Conservation (phyloP, 768 basidiomycete species). For the Collybia sordida region DNA sequence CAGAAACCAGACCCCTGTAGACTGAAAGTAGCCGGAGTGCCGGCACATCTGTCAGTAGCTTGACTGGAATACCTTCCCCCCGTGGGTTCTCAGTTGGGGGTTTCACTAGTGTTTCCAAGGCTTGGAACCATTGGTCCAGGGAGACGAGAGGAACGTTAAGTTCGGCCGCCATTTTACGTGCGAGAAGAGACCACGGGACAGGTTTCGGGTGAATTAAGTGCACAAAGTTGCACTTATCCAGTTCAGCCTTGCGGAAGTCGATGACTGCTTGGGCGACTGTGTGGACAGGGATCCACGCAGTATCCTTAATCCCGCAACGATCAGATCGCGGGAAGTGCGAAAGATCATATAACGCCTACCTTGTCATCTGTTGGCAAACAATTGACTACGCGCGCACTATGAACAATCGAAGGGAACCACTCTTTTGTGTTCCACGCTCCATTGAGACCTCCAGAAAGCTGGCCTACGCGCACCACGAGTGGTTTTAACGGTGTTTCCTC, state of each 20-base stretch:
- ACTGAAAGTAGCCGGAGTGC: too few species aligned
- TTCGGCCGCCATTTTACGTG: too few species aligned
- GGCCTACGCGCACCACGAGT: constrained; percentile 32
- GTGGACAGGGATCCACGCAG: constrained; percentile 28
- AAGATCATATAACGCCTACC: constrained; percentile 20
- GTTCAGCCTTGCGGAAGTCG: constrained; percentile 19
- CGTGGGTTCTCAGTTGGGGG: too few species aligned
- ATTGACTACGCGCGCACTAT: constrained; percentile 31
- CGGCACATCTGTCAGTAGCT: too few species aligned
- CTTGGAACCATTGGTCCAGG: too few species aligned
- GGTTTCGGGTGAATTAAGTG: constrained; percentile 36
- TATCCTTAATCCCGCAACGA: constrained; percentile 10
- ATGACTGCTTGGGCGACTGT: constrained; percentile 23
- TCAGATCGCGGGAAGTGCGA: too few species aligned
- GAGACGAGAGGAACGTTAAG: too few species aligned
- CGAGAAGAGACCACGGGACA: constrained; percentile 13
- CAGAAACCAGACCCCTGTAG: too few species aligned
- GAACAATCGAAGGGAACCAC: constrained; percentile 34
- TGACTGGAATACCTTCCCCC: too few species aligned
- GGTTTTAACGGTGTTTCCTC: constrained; percentile 28
- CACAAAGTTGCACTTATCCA: constrained; percentile 13
- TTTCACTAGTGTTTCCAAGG: too few species aligned
- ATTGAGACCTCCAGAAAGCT: constrained; percentile 31
- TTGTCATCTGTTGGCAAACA: constrained; percentile 24
- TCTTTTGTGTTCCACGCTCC: constrained; percentile 39